Conservation (phyloP, 2,329 filamentous ascomycete species). For the Juglanconis sp. region DNA sequence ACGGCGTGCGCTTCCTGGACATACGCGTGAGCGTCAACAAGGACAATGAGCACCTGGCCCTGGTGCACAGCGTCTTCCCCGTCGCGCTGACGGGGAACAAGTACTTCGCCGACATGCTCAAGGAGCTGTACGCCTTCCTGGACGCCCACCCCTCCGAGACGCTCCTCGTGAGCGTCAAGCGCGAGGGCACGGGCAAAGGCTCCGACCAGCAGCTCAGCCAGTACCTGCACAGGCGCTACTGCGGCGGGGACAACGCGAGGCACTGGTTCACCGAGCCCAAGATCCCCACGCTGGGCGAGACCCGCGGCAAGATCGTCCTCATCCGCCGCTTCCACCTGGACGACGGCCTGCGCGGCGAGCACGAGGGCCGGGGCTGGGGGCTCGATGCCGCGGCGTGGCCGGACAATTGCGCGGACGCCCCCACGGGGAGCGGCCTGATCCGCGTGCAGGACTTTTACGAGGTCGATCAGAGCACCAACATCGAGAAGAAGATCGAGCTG, state of each 20-base stretch:
- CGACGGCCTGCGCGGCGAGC: slow-evolving; percentile 47
- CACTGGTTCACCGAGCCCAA: slow-evolving; percentile 77
- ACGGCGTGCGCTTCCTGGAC: slow-evolving; percentile 93
- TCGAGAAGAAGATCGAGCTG: slow-evolving; percentile 75
- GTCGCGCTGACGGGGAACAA: slow-evolving; percentile 79
- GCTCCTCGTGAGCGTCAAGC: slow-evolving; percentile 83
- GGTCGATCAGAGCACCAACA: slow-evolving; percentile 69
- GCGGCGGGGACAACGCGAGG: slow-evolving; percentile 43
- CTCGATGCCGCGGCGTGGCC: slow-evolving; percentile 71
- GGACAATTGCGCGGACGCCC: slow-evolving; percentile 80
- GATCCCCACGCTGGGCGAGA: slow-evolving; percentile 75
- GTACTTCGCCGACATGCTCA: slow-evolving; percentile 71
- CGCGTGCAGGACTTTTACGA: slow-evolving; percentile 96
- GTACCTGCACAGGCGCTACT: slow-evolving; percentile 72
- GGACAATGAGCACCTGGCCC: slow-evolving; percentile 64
- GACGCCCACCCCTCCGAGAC: slow-evolving; percentile 75
- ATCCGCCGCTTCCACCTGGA: slow-evolving; percentile 75
- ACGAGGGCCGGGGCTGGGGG: slow-evolving; percentile 51
- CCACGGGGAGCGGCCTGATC: slow-evolving; percentile 66
- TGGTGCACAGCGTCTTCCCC: slow-evolving; percentile 89
- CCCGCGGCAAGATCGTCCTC: slow-evolving; percentile 78
- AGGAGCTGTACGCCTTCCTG: slow-evolving; percentile 72
- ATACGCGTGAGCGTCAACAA: slow-evolving; percentile 64
- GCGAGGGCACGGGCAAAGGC: slow-evolving; percentile 78
- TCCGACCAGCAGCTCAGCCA: slow-evolving; percentile 75